These are phyloP conservation scores for Penicillium sp. DNA, from an alignment of 2,329 filamentous ascomycete genomes.

Conservation along the genomic window DNA sequence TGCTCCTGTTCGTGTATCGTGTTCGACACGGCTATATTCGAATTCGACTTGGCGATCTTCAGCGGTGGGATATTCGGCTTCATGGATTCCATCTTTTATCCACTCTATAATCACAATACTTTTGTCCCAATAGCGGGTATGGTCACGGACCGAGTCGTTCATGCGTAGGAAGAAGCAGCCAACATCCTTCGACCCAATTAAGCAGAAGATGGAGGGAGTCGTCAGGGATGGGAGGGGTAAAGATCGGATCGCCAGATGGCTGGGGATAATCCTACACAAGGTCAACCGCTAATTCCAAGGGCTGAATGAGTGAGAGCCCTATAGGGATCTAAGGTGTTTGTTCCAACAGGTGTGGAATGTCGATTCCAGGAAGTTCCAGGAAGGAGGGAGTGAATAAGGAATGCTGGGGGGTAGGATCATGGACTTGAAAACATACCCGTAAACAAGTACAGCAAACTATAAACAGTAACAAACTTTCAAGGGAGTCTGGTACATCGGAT, in stretches of 20 bases:
- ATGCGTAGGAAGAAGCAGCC: slow-evolving; percentile 23
- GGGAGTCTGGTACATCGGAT: slow-evolving; percentile 17
- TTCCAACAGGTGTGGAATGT: slow-evolving; percentile 25
- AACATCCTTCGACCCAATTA: slow-evolving; percentile 24
- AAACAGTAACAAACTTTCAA: slow-evolving; percentile 20
- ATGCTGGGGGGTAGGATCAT: slow-evolving; percentile 27
- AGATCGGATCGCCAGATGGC: slow-evolving; percentile 18
- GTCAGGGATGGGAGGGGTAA: slow-evolving; percentile 11
- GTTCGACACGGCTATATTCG: slow-evolving; percentile 19
- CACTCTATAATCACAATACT: not conserved
- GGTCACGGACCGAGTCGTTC: slow-evolving; percentile 33
- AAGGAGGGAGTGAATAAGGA: slow-evolving; percentile 19
- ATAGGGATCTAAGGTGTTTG: slow-evolving; percentile 18
- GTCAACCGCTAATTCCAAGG: slow-evolving; percentile 21
- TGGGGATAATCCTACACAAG: slow-evolving; percentile 22
- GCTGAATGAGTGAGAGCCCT: slow-evolving; percentile 10
- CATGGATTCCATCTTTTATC: slow-evolving; percentile 31
- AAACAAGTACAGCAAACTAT: slow-evolving; percentile 23
- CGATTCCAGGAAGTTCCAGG: slow-evolving; percentile 16
- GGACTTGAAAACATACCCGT: slow-evolving; percentile 13
- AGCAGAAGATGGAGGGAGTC: slow-evolving; percentile 5
- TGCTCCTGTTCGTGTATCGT: slow-evolving; percentile 2
- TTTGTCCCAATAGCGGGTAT: slow-evolving; percentile 14
- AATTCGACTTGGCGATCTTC: slow-evolving; percentile 35
- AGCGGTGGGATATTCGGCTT: slow-evolving; percentile 37